Percentiles rank a stretch among this genome's conserved stretches.
These are phyloP conservation scores for Pseudogymnoascus sp. DNA, from an alignment of 2,329 filamentous ascomycete species.

Conservation along the genomic window DNA sequence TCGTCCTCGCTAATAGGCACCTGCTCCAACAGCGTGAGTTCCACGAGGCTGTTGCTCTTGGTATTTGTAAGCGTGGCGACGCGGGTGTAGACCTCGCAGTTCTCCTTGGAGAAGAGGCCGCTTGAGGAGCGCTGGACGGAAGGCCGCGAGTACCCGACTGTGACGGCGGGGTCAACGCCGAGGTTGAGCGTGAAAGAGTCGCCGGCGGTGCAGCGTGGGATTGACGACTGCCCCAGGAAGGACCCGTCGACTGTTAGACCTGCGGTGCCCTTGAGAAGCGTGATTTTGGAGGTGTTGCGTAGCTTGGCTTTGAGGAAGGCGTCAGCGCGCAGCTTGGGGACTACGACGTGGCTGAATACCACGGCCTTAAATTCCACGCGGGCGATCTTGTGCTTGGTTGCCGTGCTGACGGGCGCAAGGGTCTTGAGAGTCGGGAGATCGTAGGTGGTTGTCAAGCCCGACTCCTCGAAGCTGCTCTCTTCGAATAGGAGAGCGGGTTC, in stretches of 20 bases:
- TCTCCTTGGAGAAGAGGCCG: slow-evolving; percentile 47
- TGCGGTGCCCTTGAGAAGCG: slow-evolving; percentile 45
- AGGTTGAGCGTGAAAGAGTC: slow-evolving; percentile 46
- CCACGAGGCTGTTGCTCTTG: slow-evolving; percentile 33
- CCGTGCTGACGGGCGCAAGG: slow-evolving; percentile 41
- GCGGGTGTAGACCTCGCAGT: slow-evolving; percentile 43
- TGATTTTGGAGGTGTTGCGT: slow-evolving; percentile 47
- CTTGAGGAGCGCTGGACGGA: slow-evolving; percentile 43
- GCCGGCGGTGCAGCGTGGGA: slow-evolving; percentile 48
- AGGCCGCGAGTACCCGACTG: slow-evolving; percentile 47
- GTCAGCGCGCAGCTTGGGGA: slow-evolving; percentile 51
- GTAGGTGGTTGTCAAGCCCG: slow-evolving; percentile 52
- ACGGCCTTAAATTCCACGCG: slow-evolving; percentile 44
- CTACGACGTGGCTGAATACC: slow-evolving; percentile 47
- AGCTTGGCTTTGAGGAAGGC: slow-evolving; percentile 53
- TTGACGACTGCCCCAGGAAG: slow-evolving; percentile 49
- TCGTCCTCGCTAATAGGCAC: slow-evolving; percentile 56
- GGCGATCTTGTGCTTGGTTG: slow-evolving; percentile 52
- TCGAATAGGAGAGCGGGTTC: slow-evolving; percentile 34
- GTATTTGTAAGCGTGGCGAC: slow-evolving; percentile 44
- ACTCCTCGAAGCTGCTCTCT: slow-evolving; percentile 49
- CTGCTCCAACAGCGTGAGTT: slow-evolving; percentile 49
- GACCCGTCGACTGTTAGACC: slow-evolving; percentile 55
- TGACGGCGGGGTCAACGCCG: slow-evolving; percentile 52
- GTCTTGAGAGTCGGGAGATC: slow-evolving; percentile 52